Conservation (phyloP, 2,329 filamentous ascomycete species). For the Phialemonium atrogriseum region DNA sequence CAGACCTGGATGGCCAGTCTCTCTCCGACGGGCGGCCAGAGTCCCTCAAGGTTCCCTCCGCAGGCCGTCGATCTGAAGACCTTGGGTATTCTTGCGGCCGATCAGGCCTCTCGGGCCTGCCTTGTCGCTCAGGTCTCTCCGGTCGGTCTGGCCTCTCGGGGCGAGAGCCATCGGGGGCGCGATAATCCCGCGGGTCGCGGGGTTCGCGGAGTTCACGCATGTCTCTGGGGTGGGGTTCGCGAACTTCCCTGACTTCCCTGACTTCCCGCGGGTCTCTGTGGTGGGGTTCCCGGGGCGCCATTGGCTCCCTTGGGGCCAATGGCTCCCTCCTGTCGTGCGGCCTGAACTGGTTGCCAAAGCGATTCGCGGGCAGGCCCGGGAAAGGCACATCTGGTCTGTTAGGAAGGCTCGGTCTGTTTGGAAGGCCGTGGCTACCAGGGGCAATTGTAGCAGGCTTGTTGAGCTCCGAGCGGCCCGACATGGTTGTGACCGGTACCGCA, state of each 20-base stretch:
- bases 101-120: background rate
- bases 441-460: slow-evolving; percentile 25
- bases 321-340: slow-evolving; percentile 10
- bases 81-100: background rate
- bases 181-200: slow-evolving; percentile 23
- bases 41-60: slow-evolving; percentile 27
- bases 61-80: slow-evolving; percentile 30
- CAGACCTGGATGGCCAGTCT: slow-evolving; percentile 23
- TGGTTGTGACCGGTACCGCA: slow-evolving; percentile 7
- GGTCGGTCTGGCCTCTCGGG: slow-evolving; percentile 18
- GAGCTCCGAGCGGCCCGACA: slow-evolving; percentile 19
- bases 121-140: background rate
- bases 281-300: slow-evolving; percentile 24
- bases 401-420: slow-evolving; percentile 17
- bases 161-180: slow-evolving; percentile 30
- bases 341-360: slow-evolving; percentile 14
- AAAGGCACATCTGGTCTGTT: slow-evolving; percentile 15
- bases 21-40: slow-evolving; percentile 27
- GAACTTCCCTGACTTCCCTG: slow-evolving; percentile 20
- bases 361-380: slow-evolving; percentile 11
- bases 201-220: slow-evolving; percentile 24
- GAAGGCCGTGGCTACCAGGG: slow-evolving; percentile 20
- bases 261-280: slow-evolving; percentile 18
- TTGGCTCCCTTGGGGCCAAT: slow-evolving; percentile 13
- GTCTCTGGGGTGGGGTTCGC: slow-evolving; percentile 27